These are phyloP conservation scores for Clonostachys byssicola DNA, from an alignment of 2,329 filamentous ascomycete genomes.

Conservation along the genomic window DNA sequence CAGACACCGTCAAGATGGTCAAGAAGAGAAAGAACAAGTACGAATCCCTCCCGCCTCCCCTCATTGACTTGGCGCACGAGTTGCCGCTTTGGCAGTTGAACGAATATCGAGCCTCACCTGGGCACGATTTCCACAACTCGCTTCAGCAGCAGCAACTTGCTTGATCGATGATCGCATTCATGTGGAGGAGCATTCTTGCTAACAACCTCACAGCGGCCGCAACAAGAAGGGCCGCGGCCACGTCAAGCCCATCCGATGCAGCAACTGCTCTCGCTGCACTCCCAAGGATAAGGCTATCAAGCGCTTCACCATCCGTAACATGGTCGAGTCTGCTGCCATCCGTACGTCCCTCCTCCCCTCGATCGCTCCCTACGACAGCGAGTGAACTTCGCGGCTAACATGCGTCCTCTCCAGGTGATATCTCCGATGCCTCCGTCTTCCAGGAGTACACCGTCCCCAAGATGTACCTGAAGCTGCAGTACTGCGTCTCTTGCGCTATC, in stretches of 20 bases:
- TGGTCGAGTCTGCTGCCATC: slow-evolving; percentile 99
- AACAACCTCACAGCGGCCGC: slow-evolving; percentile 64
- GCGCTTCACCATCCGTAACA: slow-evolving; percentile 99
- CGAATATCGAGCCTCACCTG: no score
- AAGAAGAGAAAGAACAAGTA: slow-evolving; percentile 72
- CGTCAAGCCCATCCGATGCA: slow-evolving; percentile 94
- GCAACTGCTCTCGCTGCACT: slow-evolving; percentile 75
- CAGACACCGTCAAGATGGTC: slow-evolving; percentile 62
- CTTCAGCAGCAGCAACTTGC: no score
- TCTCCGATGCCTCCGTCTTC: slow-evolving; percentile 99
- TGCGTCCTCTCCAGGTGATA: slow-evolving; percentile 72
- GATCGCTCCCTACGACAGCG: neutral
- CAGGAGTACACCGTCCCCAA: slow-evolving; percentile 99
- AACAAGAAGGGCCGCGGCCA: slow-evolving; percentile 99
- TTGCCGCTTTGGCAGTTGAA: no score
- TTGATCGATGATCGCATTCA: neutral
- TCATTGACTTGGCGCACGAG: no score
- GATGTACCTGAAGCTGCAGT: slow-evolving; percentile 99
- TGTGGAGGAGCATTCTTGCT: slow-evolving; percentile 7
- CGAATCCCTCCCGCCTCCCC: slow-evolving; percentile 15
- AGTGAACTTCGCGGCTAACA: slow-evolving; percentile 3
- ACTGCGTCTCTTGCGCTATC: slow-evolving; percentile 99
- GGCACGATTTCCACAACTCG: neutral
- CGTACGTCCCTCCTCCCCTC: slow-evolving; percentile 62
- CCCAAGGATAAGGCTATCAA: slow-evolving; percentile 99